These are phyloP conservation scores for Tulasnella sp. DNA, from an alignment of 768 basidiomycete species.

Conservation along the genomic window DNA sequence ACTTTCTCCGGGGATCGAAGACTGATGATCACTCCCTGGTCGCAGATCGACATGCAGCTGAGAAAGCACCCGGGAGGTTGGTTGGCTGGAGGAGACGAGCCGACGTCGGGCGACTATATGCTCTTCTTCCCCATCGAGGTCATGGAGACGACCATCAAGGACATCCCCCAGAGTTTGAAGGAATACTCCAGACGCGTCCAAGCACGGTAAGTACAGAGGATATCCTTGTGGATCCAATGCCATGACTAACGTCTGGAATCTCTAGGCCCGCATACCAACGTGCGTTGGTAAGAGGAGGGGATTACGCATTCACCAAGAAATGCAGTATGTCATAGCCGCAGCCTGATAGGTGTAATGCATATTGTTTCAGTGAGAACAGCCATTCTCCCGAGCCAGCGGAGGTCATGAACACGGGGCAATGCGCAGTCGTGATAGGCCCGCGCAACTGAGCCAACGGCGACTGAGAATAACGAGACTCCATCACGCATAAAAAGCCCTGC, in stretches of 20 bases:
- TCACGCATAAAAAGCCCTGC: too few species aligned
- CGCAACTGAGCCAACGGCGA: too few species aligned
- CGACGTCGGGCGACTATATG: slow-evolving; percentile 36
- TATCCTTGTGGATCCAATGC: slow-evolving; percentile 4
- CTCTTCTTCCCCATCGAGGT: slow-evolving; percentile 33
- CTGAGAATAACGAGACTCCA: too few species aligned
- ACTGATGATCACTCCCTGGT: too few species aligned
- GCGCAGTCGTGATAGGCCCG: too few species aligned
- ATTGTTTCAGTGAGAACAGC: too few species aligned
- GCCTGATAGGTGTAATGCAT: too few species aligned
- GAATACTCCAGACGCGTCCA: slow-evolving; percentile 32
- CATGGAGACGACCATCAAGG: not conserved
- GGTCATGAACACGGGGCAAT: too few species aligned
- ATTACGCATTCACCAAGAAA: slow-evolving; percentile 19
- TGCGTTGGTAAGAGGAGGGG: slow-evolving; percentile 25
- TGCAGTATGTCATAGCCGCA: too few species aligned
- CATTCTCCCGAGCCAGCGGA: too few species aligned
- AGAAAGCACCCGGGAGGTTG: slow-evolving; percentile 23
- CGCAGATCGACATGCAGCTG: slow-evolving; percentile 32
- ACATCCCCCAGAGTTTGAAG: slow-evolving; percentile 19
- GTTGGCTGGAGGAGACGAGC: slow-evolving; percentile 31
- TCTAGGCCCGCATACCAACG: slow-evolving; percentile 27
- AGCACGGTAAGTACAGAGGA: slow-evolving; percentile 28
- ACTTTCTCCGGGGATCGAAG: too few species aligned
- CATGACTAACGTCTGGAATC: not conserved